Base-by-base conservation (phyloP, 2,329 filamentous ascomycete genomes). In the Arthrobotrys iridis region DNA sequence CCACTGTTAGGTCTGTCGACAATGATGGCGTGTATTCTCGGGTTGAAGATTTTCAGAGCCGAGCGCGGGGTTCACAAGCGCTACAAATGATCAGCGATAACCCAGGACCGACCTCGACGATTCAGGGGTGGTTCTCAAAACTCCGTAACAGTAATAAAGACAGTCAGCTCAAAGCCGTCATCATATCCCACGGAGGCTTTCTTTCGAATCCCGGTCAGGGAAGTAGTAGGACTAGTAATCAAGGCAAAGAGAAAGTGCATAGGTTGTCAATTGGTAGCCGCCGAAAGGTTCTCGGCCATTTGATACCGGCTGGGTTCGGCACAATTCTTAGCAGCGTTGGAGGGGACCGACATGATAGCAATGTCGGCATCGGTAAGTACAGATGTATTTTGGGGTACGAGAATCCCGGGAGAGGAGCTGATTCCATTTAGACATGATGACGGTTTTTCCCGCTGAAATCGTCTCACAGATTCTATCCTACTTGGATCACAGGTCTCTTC, bases 381-480 rank as follows among this genome's bases (percentile, higher is more conserved):
- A 5, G 22, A 26, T n/a, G n/a, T n/a, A n/a, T n/a, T n/a, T n/a
- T n/a, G n/a, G n/a, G n/a, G n/a, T n/a, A n/a, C n/a, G 15, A 33
- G 11, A 66, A 13, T 2, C 26, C 11, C 20, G 37, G 24, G 13
- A 28, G 10, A 15, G 7, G 11, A 28, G 40, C 20, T 24, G 20
- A 6, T 57, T 45, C 15, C 30, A 35, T 41, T 46, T 60, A 83
- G 87, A 89, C 79, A 87, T 87, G 18, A 83, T 87, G 33, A 81
- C 82, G 40, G 81, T 83, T 6, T 83, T 91, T 2, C 88, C 88
- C 1, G 82, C 85, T 8, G 89, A 90, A 80, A 83, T 90, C 41
- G 83, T 86, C 73, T 85, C 87, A 24, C 83, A 87, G 43, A 84
- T 90, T 58, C 83, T 91, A 65, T 85, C 86, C 0, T 86, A 86